Conservation (phyloP, 1,139 yeast species). For the Suhomyces atakaporum region DNA sequence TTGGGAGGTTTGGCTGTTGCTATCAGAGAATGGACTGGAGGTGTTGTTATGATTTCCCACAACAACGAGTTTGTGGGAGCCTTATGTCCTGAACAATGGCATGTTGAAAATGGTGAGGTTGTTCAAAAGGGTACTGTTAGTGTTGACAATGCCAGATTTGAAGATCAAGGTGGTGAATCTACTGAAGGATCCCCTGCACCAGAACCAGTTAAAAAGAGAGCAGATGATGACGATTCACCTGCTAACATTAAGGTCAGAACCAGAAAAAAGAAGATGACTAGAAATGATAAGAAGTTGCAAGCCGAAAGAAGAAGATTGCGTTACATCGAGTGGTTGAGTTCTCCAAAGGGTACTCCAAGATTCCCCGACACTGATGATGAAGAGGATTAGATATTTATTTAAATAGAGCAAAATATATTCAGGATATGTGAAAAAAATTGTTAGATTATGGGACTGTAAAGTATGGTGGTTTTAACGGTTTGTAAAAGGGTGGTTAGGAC, state of each 20-base stretch:
- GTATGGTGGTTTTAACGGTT: too few relatives aligned
- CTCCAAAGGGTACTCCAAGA: constrained; percentile 97
- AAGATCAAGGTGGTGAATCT: constrained; percentile 58
- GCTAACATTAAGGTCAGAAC: constrained; percentile 90
- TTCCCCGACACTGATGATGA: constrained; percentile 94
- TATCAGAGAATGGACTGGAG: constrained; percentile 96
- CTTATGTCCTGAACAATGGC: constrained; percentile 97
- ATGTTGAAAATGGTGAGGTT: constrained; percentile 88
- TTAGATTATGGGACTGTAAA: too few relatives aligned
- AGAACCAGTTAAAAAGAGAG: constrained; percentile 44
- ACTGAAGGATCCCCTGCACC: constrained; percentile 46
- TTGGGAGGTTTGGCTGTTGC: constrained; percentile 97
- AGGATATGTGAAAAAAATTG: neutral
- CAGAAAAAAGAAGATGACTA: constrained; percentile 94
- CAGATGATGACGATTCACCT: constrained; percentile 85
- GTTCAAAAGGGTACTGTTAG: constrained; percentile 79
- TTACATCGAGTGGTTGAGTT: constrained; percentile 90
- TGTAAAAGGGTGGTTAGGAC: too few relatives aligned
- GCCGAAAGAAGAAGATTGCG: constrained; percentile 94
- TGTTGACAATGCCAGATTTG: constrained; percentile 78
- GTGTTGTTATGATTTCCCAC: constrained; percentile 98
- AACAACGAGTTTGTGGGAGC: constrained; percentile 97
- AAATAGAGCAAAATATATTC: neutral
- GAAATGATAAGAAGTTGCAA: constrained; percentile 91
- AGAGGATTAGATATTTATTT: constrained; percentile 31